Conservation (phyloP, 2,329 filamentous ascomycete species). For the Verticillium isaacii region DNA sequence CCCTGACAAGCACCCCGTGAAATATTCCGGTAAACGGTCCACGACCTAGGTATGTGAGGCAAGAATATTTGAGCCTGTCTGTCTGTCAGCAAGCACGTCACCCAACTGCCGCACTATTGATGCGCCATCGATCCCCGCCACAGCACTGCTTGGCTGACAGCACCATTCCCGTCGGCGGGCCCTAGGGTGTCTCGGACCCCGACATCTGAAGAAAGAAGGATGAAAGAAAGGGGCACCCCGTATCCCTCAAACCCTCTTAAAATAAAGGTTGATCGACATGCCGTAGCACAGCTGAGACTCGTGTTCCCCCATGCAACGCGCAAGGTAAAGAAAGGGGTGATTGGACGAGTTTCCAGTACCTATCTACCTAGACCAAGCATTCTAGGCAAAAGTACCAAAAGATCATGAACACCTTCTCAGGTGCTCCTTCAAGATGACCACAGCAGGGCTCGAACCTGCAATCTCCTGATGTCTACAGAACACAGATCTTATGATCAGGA, state of each 20-base stretch:
- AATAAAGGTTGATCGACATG: neutral
- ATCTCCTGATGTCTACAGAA: neutral
- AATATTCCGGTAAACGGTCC: too few relatives aligned
- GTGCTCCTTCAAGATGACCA: neutral
- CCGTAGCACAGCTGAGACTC: neutral
- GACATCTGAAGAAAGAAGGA: neutral
- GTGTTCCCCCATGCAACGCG: neutral
- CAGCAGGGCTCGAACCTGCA: neutral
- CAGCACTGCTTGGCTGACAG: neutral
- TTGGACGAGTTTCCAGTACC: too few relatives aligned
- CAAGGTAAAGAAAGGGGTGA: neutral
- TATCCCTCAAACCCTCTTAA: neutral
- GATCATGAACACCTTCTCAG: neutral
- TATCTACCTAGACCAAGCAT: too few relatives aligned
- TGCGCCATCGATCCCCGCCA: neutral
- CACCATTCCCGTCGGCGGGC: neutral
- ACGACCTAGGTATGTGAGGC: too few relatives aligned
- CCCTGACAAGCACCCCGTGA: too few relatives aligned
- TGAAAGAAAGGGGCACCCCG: neutral
- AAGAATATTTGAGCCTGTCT: too few relatives aligned
- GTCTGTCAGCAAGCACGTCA: too few relatives aligned
- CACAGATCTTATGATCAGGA: neutral
- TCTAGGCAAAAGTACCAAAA: neutral
- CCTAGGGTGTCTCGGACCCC: neutral
- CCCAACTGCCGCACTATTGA: neutral